Percentiles rank a stretch among this genome's conserved stretches.
Conservation (phyloP, 2,329 filamentous ascomycete species). For the Fusarium praegraminearum region DNA sequence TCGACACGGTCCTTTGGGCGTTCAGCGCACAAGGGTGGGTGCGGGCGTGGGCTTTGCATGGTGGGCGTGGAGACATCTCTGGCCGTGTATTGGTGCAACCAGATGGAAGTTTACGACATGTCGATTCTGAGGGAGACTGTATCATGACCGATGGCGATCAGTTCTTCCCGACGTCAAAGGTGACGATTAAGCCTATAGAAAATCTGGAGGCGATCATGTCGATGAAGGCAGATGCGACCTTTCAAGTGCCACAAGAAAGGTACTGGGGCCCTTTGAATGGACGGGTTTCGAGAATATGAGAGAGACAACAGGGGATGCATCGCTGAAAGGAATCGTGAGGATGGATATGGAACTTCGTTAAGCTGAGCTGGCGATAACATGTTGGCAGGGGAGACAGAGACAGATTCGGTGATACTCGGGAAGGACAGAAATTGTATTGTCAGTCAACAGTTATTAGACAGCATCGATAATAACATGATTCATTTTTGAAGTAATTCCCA, state of each 20-base stretch:
- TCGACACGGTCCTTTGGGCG: slow-evolving; percentile 53
- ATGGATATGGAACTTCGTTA: slow-evolving; percentile 55
- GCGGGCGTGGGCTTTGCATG: slow-evolving; percentile 50
- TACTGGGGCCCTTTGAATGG: slow-evolving; percentile 10
- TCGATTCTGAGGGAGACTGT: slow-evolving; percentile 50
- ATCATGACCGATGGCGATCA: slow-evolving; percentile 44
- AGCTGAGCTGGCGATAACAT: neutral
- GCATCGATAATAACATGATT: slow-evolving; percentile 39
- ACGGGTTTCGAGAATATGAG: slow-evolving; percentile 30
- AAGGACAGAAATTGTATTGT: slow-evolving; percentile 31
- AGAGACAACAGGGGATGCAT: slow-evolving; percentile 33
- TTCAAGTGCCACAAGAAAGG: slow-evolving; percentile 17
- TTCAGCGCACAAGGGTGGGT: slow-evolving; percentile 53
- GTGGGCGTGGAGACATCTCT: slow-evolving; percentile 35
- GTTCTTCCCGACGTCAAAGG: slow-evolving; percentile 3
- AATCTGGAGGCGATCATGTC: slow-evolving; percentile 1
- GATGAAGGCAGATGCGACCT: slow-evolving; percentile 9
- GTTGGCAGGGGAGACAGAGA: neutral
- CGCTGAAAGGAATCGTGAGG: slow-evolving; percentile 53
- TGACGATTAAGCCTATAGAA: slow-evolving; percentile 18
- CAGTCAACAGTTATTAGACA: slow-evolving; percentile 22
- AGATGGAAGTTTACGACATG: slow-evolving; percentile 51
- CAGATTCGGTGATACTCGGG: slow-evolving; percentile 26
- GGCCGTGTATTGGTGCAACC: slow-evolving; percentile 43
- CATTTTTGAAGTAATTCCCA: slow-evolving; percentile 24